Evolutionary conservation across 2,329 filamentous ascomycete genomes (phyloP).

Genomic region (Aspergillus aculeatus): DNA sequence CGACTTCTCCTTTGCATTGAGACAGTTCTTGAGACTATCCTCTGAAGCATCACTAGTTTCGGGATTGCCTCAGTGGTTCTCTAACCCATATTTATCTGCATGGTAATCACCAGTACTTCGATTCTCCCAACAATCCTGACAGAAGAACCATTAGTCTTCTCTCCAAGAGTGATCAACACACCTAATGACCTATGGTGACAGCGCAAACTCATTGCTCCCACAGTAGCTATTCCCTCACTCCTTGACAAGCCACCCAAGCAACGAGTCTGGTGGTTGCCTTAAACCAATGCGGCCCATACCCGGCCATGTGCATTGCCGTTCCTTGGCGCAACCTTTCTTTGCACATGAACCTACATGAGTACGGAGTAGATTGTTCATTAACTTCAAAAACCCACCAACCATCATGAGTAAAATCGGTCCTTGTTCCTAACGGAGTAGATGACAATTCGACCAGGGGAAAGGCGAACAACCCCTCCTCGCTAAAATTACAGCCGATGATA

Average conservation of each 20-base stretch:
- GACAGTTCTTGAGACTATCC: no score
- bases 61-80: neutral
- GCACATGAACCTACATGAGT: neutral
- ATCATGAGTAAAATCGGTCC: neutral
- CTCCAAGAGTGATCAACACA: neutral
- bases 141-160: neutral
- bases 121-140: neutral
- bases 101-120: neutral
- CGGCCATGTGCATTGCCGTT: neutral
- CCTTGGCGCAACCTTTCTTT: constrained; percentile 2
- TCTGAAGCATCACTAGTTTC: no score
- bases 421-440: neutral
- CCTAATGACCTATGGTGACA: neutral
- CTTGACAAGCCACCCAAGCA: no score
- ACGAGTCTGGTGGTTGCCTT: constrained; percentile 7
- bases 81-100: neutral
- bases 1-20: no score
- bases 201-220: neutral
- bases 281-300: constrained; percentile 7
- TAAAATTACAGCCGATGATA: no score
- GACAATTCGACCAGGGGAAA: neutral
- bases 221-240: neutral
- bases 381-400: neutral
- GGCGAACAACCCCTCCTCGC: neutral
- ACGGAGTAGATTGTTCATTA: neutral